Base-by-base conservation (phyloP, 176 grass and related monocot genomes). In the Oryza brachyantha region DNA sequence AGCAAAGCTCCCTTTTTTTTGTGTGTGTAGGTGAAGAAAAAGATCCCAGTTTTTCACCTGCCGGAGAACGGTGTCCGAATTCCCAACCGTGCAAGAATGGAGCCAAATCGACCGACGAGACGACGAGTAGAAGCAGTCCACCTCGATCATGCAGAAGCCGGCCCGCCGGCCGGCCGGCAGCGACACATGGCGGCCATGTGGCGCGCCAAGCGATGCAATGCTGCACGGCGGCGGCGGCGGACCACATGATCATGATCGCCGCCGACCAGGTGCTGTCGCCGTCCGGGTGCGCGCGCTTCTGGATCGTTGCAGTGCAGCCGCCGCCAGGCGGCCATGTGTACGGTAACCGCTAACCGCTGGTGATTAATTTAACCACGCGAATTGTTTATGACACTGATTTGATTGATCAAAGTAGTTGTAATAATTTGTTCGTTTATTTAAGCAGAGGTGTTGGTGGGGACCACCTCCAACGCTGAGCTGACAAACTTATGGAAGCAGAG, bases 271-370 rank as follows among this genome's bases (percentile, higher is more conserved):
- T 38, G 29, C 39, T 32, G 39, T 25, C 75, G 34, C 61, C 10
- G 31, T 64, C 74, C 27, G 14, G 22, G 24, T 3, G 17, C 29
- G 29, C 32, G 62, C 19, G 46, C 72, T 63, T 78, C 75, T 42
- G 6, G 75, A 79, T 24, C 4, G 13, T n/a, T 8, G 31, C 31
- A 2, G 26, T 1, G n/a, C n/a, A n/a, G n/a, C n/a, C n/a, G n/a
- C n/a, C n/a, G n/a, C n/a, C 19, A 21, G 37, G 11, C 65, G 7
- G 61, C 70, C 77, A 86, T 35, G 70, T 80, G 84, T 77, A 74
- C 60, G 0, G 5, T 31, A 69, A 39, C 84, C 29, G 63, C 71
- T 63, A 81, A 76, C 78, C 21, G 24, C 35, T 19, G 13, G 10
- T 10, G 8, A 57, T 24, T 7, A 52, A 2, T 32, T 52, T 8